Conservation (phyloP, 2,329 filamentous ascomycete genomes). For the Anisogramma anomala region DNA sequence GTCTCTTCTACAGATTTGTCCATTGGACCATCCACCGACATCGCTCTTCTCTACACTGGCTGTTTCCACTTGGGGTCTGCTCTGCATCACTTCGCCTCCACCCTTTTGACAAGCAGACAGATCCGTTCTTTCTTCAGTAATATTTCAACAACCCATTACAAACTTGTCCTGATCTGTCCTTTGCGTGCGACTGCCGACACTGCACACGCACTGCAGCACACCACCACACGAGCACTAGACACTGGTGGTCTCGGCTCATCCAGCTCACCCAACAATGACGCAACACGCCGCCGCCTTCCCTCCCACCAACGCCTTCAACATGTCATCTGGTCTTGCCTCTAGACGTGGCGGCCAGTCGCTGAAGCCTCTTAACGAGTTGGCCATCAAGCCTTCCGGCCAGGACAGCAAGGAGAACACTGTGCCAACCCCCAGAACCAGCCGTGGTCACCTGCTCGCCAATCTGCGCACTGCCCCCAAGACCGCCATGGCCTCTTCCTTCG, state of each 20-base stretch:
- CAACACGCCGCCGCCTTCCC: constrained; percentile 72
- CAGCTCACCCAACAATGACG: constrained; percentile 76
- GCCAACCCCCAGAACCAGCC: constrained; percentile 82
- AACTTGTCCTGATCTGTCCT: background rate
- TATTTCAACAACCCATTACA: background rate
- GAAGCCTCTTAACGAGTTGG: constrained; percentile 76
- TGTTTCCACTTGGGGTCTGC: no score
- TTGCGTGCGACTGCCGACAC: background rate
- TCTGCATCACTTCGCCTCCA: no score
- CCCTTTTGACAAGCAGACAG: no score
- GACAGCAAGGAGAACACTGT: constrained; percentile 56
- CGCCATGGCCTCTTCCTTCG: constrained; percentile 55
- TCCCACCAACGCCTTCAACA: constrained; percentile 58
- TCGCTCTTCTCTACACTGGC: no score
- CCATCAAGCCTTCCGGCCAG: constrained; percentile 51
- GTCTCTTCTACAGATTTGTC: no score
- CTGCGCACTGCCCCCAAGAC: constrained; percentile 90
- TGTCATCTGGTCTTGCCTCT: constrained; percentile 72
- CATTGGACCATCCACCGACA: no score
- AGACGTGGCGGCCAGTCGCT: constrained; percentile 74
- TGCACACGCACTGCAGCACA: background rate
- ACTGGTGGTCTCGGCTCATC: constrained; percentile 68
- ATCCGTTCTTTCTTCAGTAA: constrained; percentile 11
- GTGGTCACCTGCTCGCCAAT: constrained; percentile 86
- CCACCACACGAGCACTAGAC: constrained; percentile 56